Conservation (phyloP, 2,329 filamentous ascomycete genomes). For the Helicocarpus griseus region DNA sequence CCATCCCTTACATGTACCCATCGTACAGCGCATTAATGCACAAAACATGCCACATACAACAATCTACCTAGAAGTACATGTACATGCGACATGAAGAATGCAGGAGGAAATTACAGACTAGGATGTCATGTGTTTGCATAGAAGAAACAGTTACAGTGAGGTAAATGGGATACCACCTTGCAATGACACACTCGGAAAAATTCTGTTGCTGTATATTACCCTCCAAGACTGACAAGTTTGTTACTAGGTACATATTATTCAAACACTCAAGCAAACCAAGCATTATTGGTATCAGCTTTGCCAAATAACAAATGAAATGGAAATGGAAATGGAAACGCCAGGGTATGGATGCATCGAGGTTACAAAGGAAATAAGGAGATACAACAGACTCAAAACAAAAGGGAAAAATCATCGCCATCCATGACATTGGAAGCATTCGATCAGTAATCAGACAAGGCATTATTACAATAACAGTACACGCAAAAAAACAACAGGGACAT, state of each 20-base stretch:
- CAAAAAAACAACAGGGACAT: conserved; percentile 1
- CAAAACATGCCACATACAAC: no score
- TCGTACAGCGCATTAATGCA: no score
- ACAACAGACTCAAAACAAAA: background rate
- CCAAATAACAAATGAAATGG: background rate
- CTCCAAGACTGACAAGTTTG: background rate
- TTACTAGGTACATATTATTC: background rate
- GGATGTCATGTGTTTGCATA: background rate
- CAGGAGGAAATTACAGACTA: background rate
- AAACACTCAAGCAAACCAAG: background rate
- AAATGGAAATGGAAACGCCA: conserved; percentile 1
- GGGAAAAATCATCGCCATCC: conserved; percentile 1
- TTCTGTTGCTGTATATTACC: background rate
- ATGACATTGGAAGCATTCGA: conserved; percentile 1
- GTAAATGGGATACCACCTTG: background rate
- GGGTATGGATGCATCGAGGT: conserved; percentile 2
- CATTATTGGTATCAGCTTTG: background rate
- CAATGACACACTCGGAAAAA: background rate
- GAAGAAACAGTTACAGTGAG: background rate
- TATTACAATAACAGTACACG: conserved; percentile 1
- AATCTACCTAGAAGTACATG: background rate
- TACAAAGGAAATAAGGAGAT: background rate
- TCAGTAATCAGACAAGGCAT: background rate
- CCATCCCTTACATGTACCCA: no score
- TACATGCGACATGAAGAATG: background rate